phyloP scores from a whole-genome alignment of 768 basidiomycete genomes.

The Leucocoprinus birnbaumii region DNA sequence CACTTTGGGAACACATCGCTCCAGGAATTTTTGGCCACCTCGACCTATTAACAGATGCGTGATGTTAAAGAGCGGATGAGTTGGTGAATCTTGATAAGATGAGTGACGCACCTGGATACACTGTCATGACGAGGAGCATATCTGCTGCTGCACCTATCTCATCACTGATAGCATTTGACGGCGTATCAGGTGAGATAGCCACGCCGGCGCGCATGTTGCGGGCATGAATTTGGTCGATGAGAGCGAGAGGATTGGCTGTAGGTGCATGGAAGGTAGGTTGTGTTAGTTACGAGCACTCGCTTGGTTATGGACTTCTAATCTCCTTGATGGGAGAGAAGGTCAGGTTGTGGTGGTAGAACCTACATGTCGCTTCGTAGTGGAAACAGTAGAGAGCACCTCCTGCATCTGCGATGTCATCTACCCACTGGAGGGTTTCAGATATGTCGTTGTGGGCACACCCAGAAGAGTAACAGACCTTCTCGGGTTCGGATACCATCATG shows the following conservation, averaged over 20 bases:
- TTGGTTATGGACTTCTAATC: background rate
- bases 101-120: constrained; percentile 72
- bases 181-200: constrained; percentile 95
- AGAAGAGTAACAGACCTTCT: constrained; percentile 50
- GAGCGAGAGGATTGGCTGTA: constrained; percentile 62
- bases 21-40: constrained; percentile 96
- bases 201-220: constrained; percentile 92
- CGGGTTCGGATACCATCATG: constrained; percentile 98
- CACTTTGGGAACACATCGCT: constrained; percentile 91
- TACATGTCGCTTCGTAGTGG: constrained; percentile 92
- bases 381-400: constrained; percentile 96
- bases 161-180: constrained; percentile 83
- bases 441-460: background rate
- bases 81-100: background rate
- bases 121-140: constrained; percentile 98
- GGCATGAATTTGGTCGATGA: constrained; percentile 80
- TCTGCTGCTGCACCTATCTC: constrained; percentile 81
- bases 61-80: background rate
- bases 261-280: background rate
- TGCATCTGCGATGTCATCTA: constrained; percentile 91
- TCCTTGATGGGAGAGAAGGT: background rate
- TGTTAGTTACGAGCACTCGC: background rate
- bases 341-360: constrained; percentile 21
- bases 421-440: constrained; percentile 62
- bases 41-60: constrained; percentile 47